These are phyloP conservation scores for Nymphaea colorata DNA, from an alignment of 164 flowering plant genomes.

Conservation along the genomic window DNA sequence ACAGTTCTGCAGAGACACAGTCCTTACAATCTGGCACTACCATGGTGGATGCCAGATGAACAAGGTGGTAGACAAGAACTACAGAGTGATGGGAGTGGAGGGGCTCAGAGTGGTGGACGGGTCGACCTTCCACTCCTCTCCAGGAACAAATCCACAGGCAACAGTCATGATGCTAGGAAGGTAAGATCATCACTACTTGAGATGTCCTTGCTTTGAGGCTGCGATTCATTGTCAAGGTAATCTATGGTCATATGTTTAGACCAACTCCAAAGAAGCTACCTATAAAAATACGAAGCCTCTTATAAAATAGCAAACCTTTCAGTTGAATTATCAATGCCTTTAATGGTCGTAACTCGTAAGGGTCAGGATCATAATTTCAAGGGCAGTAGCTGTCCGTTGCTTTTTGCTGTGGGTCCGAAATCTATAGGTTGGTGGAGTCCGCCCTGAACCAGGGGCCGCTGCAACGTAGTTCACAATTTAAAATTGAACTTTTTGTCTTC, in stretches of 20 bases:
- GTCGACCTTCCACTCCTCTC: constrained; percentile 49
- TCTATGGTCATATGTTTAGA: background rate
- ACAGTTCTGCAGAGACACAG: constrained; percentile 85
- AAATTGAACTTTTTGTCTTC: too few species aligned
- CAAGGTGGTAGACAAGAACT: constrained; percentile 40
- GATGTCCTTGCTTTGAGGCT: background rate
- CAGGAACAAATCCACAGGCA: constrained; percentile 91
- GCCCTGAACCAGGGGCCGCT: too few species aligned
- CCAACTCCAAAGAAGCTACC: background rate
- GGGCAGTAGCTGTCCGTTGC: too few species aligned
- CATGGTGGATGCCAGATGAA: constrained; percentile 82
- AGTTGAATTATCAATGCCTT: background rate
- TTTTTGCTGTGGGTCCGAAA: too few species aligned
- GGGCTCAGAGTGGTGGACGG: constrained; percentile 63
- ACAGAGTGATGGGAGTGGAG: constrained; percentile 47
- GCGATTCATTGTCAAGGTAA: too few species aligned
- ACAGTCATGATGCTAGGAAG: constrained; percentile 93
- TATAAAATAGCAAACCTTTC: background rate
- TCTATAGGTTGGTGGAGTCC: too few species aligned
- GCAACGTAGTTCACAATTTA: too few species aligned
- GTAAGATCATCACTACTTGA: constrained; percentile 15
- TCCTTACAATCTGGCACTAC: constrained; percentile 85
- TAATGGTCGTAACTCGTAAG: background rate
- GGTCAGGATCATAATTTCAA: background rate
- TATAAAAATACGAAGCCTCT: background rate